Conservation (phyloP, 306 rosid genomes). For the peach (Prunus persica) region DNA sequence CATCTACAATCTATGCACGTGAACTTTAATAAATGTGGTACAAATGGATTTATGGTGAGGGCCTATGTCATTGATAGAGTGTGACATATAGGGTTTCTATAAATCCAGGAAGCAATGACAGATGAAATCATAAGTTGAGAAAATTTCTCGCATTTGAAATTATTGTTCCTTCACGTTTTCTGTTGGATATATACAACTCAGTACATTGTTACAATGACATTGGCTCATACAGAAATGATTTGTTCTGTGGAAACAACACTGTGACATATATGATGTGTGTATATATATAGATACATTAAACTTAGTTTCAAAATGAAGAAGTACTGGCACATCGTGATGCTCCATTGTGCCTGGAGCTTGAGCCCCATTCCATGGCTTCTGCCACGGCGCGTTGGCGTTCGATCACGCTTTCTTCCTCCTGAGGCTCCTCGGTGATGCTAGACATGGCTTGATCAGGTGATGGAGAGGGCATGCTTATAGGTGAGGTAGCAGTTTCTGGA, state of each 20-base stretch:
- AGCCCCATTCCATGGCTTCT: conserved; percentile 94
- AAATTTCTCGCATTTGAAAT: neutral
- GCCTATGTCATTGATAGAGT: too few species aligned
- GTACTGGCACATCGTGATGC: conserved; percentile 25
- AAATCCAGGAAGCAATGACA: neutral
- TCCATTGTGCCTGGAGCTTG: conserved; percentile 43
- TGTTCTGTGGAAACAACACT: neutral
- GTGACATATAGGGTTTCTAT: neutral
- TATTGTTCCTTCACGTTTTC: neutral
- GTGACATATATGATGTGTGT: too few species aligned
- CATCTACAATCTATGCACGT: too few species aligned
- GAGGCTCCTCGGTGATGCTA: conserved; percentile 4
- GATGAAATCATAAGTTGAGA: neutral
- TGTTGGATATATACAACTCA: neutral
- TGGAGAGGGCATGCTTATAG: conserved; percentile 33
- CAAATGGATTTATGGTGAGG: too few species aligned
- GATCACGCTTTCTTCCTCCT: conserved; percentile 24
- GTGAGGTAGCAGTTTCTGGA: conserved; percentile 17
- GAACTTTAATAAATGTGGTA: too few species aligned
- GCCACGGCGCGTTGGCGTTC: conserved; percentile 74
- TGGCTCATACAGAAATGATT: neutral
- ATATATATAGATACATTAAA: too few species aligned
- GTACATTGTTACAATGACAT: neutral
- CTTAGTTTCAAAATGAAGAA: conserved; percentile 35
- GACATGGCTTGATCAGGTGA: conserved; percentile 10